These are phyloP conservation scores for Globisporangium iwayamae DNA, from an alignment of 352 stramenopile genomes.

Conservation along the genomic window DNA sequence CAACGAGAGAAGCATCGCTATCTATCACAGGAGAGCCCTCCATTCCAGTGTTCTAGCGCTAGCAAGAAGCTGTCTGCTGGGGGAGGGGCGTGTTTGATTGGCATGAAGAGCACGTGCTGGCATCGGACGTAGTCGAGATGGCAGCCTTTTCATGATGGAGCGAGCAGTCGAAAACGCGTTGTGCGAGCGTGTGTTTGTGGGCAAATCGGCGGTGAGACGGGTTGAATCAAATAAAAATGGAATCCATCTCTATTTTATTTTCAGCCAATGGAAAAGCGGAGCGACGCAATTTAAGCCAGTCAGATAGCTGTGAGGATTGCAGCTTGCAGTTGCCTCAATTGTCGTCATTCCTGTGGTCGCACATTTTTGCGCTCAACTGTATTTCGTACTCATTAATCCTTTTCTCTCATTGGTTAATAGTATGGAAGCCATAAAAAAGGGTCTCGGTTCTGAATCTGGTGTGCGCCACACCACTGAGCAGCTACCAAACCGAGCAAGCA, in stretches of 20 bases:
- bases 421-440: slow-evolving; percentile 1
- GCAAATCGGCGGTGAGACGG: no score
- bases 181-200: background rate
- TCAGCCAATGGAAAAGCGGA: background rate
- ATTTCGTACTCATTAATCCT: background rate
- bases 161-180: background rate
- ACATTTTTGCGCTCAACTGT: background rate
- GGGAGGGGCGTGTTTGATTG: no score
- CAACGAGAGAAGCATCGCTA: no score
- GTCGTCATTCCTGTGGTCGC: background rate
- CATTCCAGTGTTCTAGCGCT: no score
- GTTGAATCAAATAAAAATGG: background rate
- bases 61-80: no score
- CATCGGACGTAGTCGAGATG: no score
- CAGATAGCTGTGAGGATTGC: background rate
- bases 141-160: background rate
- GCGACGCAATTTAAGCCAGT: background rate
- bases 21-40: no score
- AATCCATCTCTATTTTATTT: background rate
- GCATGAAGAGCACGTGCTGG: no score
- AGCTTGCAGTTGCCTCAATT: background rate
- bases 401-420: slow-evolving; percentile 5
- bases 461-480: slow-evolving; percentile 1
- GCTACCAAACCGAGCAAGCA: background rate
- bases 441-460: background rate